These are phyloP conservation scores for Arthromyces matolae DNA, from an alignment of 768 basidiomycete species.

Conservation along the genomic window DNA sequence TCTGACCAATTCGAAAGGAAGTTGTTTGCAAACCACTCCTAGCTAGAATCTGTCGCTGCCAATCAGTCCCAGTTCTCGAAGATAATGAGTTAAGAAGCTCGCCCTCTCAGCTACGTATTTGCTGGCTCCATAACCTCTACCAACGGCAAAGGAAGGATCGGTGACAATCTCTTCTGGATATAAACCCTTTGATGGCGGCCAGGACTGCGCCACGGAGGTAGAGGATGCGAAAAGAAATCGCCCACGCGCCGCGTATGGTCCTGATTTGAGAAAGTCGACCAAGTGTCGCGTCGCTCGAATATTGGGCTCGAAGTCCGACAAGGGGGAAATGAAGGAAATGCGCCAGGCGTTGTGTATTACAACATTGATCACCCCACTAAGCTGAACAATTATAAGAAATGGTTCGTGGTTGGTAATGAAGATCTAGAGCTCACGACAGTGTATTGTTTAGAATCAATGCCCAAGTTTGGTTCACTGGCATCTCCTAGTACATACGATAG, in stretches of 20 bases:
- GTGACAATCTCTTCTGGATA: conserved; percentile 29
- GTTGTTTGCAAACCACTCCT: conserved; percentile 22
- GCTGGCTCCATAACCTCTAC: conserved; percentile 28
- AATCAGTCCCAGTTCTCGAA: background rate
- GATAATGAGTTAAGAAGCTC: background rate
- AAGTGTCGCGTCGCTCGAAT: conserved; percentile 29
- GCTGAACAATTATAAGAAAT: conserved; percentile 12
- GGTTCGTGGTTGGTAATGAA: background rate
- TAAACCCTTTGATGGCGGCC: conserved; percentile 15
- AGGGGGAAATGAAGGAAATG: conserved; percentile 36
- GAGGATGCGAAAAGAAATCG: conserved; percentile 34
- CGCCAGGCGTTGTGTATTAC: conserved; percentile 36
- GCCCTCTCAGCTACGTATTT: conserved; percentile 32
- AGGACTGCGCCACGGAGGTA: conserved; percentile 19
- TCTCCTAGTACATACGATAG: conserved; percentile 10
- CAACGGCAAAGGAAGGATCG: conserved; percentile 21
- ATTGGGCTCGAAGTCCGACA: conserved; percentile 33
- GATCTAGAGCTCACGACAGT: conserved; percentile 18
- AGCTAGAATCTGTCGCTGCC: conserved; percentile 21
- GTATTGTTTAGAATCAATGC: conserved; percentile 21
- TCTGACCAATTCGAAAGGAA: conserved; percentile 30
- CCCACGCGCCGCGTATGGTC: conserved; percentile 6
- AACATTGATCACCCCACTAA: conserved; percentile 19
- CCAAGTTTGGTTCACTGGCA: conserved; percentile 6
- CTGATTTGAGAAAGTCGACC: conserved; percentile 24